Conservation (phyloP, 345 rosid species). For the Combretum micranthum region DNA sequence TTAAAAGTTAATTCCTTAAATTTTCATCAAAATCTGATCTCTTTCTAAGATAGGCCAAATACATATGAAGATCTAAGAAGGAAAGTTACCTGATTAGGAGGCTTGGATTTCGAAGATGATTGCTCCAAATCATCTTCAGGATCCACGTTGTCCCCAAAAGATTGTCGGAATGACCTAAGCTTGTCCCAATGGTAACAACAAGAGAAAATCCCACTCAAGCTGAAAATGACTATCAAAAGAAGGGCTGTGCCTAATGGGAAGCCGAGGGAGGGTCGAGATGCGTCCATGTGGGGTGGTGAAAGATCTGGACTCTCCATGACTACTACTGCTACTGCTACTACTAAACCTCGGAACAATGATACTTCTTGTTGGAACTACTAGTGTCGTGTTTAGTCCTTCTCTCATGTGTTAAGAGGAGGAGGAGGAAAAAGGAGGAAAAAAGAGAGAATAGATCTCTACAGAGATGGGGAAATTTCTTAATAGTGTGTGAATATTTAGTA, state of each 20-base stretch:
- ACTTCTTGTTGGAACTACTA: no score
- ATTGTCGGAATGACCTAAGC: conserved; percentile 74
- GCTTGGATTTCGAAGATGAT: conserved; percentile 41
- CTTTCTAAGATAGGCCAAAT: background rate
- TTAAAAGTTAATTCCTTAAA: background rate
- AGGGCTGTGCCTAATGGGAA: conserved; percentile 95
- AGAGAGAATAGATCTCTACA: background rate
- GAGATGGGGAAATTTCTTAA: background rate
- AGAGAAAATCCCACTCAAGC: conserved; percentile 89
- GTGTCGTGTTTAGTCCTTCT: conserved; percentile 3
- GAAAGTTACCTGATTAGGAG: conserved; percentile 30
- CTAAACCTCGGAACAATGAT: background rate
- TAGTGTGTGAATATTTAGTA: conserved; percentile 5
- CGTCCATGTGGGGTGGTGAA: conserved; percentile 67
- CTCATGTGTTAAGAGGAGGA: conserved; percentile 3
- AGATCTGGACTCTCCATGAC: conserved; percentile 63
- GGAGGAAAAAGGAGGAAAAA: background rate
- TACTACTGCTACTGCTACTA: background rate
- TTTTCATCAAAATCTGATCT: background rate
- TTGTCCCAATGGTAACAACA: conserved; percentile 99
- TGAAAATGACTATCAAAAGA: conserved; percentile 72
- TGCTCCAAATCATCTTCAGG: conserved; percentile 43
- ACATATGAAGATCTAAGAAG: background rate
- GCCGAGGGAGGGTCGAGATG: conserved; percentile 84
- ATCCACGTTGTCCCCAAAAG: conserved; percentile 28